Percentiles rank a stretch among this genome's conserved stretches.
Evolutionary conservation across 1,139 yeast genomes (phyloP).

Genomic region (Lodderomyces margitis): DNA sequence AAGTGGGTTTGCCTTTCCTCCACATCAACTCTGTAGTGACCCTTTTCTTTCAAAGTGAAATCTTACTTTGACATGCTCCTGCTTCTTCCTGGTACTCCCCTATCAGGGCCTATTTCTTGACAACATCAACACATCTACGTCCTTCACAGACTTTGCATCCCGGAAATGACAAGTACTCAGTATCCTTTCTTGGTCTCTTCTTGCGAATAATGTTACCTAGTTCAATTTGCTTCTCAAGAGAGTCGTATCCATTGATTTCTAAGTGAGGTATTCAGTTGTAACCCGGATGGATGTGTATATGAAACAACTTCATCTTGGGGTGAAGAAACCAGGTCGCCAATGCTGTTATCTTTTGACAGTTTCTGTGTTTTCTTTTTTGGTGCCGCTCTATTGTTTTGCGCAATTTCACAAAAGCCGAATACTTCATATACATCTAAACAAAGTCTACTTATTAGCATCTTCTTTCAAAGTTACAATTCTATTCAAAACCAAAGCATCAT

Average conservation of each 20-base stretch:
- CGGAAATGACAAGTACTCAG: conserved; percentile 5
- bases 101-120: not conserved
- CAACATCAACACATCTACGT: not conserved
- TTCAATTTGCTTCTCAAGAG: conserved; percentile 4
- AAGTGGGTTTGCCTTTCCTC: too few relatives aligned
- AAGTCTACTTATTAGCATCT: conserved; percentile 43
- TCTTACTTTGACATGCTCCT: too few relatives aligned
- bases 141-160: conserved; percentile 14
- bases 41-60: conserved; percentile 98
- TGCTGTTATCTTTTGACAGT: too few relatives aligned
- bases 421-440: conserved; percentile 1
- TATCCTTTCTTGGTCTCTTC: not conserved
- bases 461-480: conserved; percentile 91
- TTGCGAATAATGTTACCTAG: conserved; percentile 1
- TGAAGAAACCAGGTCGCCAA: too few relatives aligned
- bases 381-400: not conserved
- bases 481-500: conserved; percentile 66
- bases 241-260: conserved; percentile 4
- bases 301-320: conserved; percentile 4
- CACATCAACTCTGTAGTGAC: conserved; percentile 86
- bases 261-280: conserved; percentile 7
- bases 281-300: conserved; percentile 5
- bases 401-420: not conserved
- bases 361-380: not conserved
- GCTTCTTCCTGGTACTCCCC: too few relatives aligned